These are phyloP conservation scores for Paspalum notatum DNA, from an alignment of 176 grass and related monocot species.

Conservation along the genomic window DNA sequence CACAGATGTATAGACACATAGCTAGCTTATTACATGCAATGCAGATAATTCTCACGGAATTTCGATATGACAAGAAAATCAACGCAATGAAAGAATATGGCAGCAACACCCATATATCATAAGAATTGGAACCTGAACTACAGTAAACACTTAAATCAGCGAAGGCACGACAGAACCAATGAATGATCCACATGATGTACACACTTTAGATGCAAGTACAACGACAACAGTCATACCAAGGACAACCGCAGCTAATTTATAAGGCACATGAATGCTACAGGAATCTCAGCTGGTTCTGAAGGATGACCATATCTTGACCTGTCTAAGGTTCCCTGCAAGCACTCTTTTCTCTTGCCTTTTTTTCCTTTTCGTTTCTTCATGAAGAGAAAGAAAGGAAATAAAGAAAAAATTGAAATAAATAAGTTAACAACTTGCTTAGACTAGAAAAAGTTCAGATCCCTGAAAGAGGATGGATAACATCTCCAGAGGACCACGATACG, in stretches of 20 bases:
- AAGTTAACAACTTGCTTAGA: conserved; percentile 44
- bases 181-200: conserved; percentile 42
- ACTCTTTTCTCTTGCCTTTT: conserved; percentile 15
- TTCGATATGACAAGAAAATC: conserved; percentile 7
- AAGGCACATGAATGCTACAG: conserved; percentile 41
- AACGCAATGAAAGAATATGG: neutral
- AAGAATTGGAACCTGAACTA: neutral
- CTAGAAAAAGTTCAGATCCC: conserved; percentile 47
- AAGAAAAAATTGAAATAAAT: conserved; percentile 43
- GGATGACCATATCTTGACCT: conserved; percentile 12
- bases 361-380: conserved; percentile 20
- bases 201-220: conserved; percentile 42
- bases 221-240: conserved; percentile 44
- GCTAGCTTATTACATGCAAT: neutral
- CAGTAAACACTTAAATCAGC: conserved; percentile 13
- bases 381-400: neutral
- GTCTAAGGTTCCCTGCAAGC: conserved; percentile 31
- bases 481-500: conserved; percentile 32
- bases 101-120: neutral
- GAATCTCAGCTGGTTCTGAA: conserved; percentile 20
- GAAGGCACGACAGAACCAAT: conserved; percentile 29
- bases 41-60: neutral
- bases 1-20: neutral
- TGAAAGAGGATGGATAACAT: conserved; percentile 60
- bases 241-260: conserved; percentile 43